phyloP scores from a whole-genome alignment of 768 basidiomycete genomes.

The Chalciporus chontae region DNA sequence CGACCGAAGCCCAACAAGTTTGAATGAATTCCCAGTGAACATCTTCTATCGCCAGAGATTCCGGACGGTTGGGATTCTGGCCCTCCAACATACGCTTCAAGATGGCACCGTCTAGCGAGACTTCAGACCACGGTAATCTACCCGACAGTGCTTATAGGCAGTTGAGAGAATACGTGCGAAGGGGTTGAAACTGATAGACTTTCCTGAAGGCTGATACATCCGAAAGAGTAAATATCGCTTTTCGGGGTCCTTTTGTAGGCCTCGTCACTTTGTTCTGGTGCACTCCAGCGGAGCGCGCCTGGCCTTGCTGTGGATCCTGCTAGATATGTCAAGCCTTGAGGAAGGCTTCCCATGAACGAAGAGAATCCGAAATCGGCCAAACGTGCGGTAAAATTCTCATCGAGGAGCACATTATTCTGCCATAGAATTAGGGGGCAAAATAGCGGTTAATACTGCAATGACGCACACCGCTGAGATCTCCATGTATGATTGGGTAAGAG shows the following conservation, averaged over 20 bases:
- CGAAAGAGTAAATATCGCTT: constrained; percentile 18
- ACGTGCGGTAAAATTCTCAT: constrained; percentile 26
- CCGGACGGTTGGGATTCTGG: constrained; percentile 3
- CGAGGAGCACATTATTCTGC: constrained; percentile 8
- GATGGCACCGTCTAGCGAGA: no score
- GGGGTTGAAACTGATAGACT: no score
- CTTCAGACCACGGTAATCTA: constrained; percentile 7
- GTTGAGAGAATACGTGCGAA: no score
- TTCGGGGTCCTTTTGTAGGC: not conserved
- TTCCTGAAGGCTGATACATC: constrained; percentile 29
- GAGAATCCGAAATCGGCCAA: constrained; percentile 42
- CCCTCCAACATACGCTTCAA: not conserved
- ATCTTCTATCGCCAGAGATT: not conserved
- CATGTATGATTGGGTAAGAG: not conserved
- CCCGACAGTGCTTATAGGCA: constrained; percentile 8
- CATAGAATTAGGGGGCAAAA: not conserved
- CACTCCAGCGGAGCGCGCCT: constrained; percentile 41
- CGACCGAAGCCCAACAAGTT: not conserved
- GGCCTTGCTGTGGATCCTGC: constrained; percentile 28
- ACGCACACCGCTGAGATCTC: not conserved
- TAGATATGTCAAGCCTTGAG: not conserved
- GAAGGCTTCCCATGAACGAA: constrained; percentile 11
- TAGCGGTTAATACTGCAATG: no score
- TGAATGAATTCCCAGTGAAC: constrained; percentile 8
- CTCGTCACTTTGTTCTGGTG: constrained; percentile 25